Evolutionary conservation across 2,329 filamentous ascomycete species (phyloP).

Genomic region (Colletotrichum musae): DNA sequence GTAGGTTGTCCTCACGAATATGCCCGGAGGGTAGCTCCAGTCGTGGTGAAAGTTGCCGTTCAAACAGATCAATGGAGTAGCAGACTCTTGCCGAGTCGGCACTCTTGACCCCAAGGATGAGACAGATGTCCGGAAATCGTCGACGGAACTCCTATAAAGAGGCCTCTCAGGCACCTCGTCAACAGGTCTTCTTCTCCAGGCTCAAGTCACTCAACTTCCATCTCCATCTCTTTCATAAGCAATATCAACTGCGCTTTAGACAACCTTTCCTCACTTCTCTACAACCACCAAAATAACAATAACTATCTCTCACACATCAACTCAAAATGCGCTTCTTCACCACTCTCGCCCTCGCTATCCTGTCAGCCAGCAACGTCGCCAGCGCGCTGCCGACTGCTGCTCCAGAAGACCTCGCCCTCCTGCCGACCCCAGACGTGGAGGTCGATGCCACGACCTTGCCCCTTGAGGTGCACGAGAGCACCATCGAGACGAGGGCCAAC

Average conservation of each 20-base stretch:
- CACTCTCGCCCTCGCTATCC: not conserved
- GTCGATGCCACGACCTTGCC: not conserved
- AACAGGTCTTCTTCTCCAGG: no score
- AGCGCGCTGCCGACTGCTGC: not conserved
- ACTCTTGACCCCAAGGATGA: no score
- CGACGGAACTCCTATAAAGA: no score
- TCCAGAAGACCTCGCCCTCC: not conserved
- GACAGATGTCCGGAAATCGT: no score
- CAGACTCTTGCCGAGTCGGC: no score
- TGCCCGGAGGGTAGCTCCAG: no score
- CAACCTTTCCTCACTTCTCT: not conserved
- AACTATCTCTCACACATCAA: not conserved
- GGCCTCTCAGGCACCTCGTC: no score
- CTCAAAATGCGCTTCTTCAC: constrained; percentile 21
- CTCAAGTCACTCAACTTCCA: no score
- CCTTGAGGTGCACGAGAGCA: not conserved
- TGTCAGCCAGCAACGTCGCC: constrained; percentile 8
- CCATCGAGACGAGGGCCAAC: constrained; percentile 18
- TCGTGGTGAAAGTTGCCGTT: no score
- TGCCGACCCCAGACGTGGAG: not conserved
- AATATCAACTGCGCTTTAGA: not conserved
- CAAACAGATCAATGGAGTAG: no score
- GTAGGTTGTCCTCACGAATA: no score
- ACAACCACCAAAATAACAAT: not conserved
- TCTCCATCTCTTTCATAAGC: no score